These are phyloP conservation scores for Haberlea rhodopensis DNA, from an alignment of 257 asterid species.

Conservation along the genomic window DNA sequence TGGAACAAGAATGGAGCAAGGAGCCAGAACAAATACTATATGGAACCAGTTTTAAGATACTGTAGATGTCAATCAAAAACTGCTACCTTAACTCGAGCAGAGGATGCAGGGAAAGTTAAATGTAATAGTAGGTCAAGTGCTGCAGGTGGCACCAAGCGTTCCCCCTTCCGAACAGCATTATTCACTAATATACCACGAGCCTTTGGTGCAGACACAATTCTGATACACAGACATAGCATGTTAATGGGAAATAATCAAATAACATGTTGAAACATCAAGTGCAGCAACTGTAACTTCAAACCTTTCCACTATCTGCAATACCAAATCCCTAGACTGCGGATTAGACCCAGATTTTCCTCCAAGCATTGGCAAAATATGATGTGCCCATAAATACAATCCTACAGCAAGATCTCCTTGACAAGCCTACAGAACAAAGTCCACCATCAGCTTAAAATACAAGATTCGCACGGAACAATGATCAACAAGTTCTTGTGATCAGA, in stretches of 20 bases:
- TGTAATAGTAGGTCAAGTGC: constrained; percentile 62
- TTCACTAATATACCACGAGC: constrained; percentile 61
- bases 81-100: constrained; percentile 81
- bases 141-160: constrained; percentile 72
- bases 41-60: not conserved
- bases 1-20: constrained; percentile 7
- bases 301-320: constrained; percentile 89
- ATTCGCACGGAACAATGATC: constrained; percentile 14
- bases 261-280: constrained; percentile 8
- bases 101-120: constrained; percentile 62
- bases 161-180: constrained; percentile 75
- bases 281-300: constrained; percentile 23
- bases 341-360: constrained; percentile 77
- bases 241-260: too few relatives aligned
- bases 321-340: constrained; percentile 68
- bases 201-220: constrained; percentile 71
- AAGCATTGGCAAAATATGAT: constrained; percentile 61
- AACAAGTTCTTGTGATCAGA: not conserved
- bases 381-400: constrained; percentile 76
- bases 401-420: constrained; percentile 73
- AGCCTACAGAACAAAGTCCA: constrained; percentile 48
- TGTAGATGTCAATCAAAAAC: not conserved
- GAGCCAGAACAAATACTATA: not conserved
- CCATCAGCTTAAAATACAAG: constrained; percentile 24
- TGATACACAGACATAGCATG: too few relatives aligned